Base-by-base conservation (phyloP, 805 yeast species). In the Dipodascus albidus region DNA sequence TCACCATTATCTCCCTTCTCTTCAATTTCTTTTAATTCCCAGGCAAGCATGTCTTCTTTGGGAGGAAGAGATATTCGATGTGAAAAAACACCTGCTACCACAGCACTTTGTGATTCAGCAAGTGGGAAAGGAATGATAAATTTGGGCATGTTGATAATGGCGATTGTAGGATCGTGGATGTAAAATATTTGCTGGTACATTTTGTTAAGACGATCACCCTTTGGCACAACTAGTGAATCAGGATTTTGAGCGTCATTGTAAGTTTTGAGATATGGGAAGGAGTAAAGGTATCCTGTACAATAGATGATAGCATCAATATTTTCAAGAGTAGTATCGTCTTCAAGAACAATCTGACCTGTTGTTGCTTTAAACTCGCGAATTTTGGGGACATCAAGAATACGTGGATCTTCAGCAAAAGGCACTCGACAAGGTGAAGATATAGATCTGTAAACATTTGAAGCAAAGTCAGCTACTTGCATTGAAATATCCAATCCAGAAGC, bases 401-500 rank as follows among this genome's bases (percentile, higher is more conserved):
- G 49, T 8, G 49, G 49, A 15, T 47, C 49, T 21, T 23, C 49
- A 14, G 49, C 31, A 9, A 14, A 22, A 21, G 24, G 31, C 6
- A 22, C 19, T 47, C 31, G 6, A 47, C n/a, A 22, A 4, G 49
- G n/a, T 4, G 24, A 22, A 22, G 14, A 20, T 14, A 73, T 68
- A 9, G 83, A 74, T 55, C 79, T 74, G 60, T 74, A 73, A 14
- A 82, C 70, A 51, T 61, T 58, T 8, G 73, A 66, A 48, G 77
- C 68, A 2, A 55, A 62, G 1, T 71, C 69, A 1, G 81, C 77
- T 19, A 82, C 62, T 62, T 85, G 90, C 54, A 74, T 75, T 1
- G 87, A 78, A 47, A 85, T 70, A 62, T 88, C 96, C 19, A 80
- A 77, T 23, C 91, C 96, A 27, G 88, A 81, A 1, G 93, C 84